Conservation (phyloP, 441 rosid genomes). For the Theobroma grandiflorum region DNA sequence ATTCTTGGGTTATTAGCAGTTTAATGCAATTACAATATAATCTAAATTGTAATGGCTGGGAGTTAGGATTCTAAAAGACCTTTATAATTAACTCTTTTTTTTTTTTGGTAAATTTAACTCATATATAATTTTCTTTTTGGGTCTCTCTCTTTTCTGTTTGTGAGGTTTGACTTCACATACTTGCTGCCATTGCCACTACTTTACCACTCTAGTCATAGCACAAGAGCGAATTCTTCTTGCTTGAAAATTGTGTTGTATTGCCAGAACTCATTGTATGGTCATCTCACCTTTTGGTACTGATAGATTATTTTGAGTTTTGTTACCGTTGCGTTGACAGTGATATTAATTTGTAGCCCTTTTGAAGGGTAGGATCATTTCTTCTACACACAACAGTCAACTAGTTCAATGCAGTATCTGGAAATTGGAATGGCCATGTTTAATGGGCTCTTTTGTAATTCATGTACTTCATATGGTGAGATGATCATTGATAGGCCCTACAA, state of each 20-base stretch:
- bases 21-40: background rate
- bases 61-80: background rate
- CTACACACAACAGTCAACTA: background rate
- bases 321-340: background rate
- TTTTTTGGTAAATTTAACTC: background rate
- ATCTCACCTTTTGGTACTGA: background rate
- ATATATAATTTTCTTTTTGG: background rate
- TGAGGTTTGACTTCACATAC: background rate
- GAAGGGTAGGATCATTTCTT: background rate
- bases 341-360: background rate
- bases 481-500: background rate
- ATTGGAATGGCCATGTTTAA: slow-evolving; percentile 16
- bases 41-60: background rate
- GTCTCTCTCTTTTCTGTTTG: background rate
- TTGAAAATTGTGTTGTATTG: background rate
- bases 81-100: background rate
- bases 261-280: background rate
- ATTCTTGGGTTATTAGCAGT: background rate
- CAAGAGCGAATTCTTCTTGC: background rate
- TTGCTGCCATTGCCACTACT: background rate
- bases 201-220: background rate
- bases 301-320: background rate
- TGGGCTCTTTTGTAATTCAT: slow-evolving; percentile 12
- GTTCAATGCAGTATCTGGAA: background rate
- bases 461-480: background rate